phyloP scores from a whole-genome alignment of 2,329 filamentous ascomycete species.

The Pseudogymnoascus sp. region DNA sequence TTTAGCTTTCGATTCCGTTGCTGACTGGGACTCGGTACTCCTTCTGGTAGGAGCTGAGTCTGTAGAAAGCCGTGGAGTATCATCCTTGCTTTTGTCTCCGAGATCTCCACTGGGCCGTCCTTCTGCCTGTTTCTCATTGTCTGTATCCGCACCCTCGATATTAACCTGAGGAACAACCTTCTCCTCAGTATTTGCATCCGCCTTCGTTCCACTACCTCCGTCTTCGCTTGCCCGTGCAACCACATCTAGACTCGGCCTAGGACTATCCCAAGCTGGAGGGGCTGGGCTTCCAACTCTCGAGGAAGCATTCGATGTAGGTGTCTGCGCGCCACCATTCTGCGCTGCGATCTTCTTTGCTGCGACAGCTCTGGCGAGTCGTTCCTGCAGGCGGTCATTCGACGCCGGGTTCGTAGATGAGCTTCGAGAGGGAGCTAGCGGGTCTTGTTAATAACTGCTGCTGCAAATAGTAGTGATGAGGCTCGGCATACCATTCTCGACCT shows the following conservation, averaged over 20 bases:
- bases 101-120: not conserved
- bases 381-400: conserved; percentile 76
- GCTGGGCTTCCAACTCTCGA: conserved; percentile 47
- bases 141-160: not conserved
- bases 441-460: not conserved
- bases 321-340: conserved; percentile 35
- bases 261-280: conserved; percentile 34
- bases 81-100: not conserved
- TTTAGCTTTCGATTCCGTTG: not conserved
- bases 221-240: conserved; percentile 18
- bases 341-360: conserved; percentile 55
- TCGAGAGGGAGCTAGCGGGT: conserved; percentile 43
- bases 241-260: conserved; percentile 36
- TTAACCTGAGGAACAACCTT: not conserved
- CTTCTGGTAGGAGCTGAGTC: not conserved
- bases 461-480: conserved; percentile 3
- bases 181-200: conserved; percentile 13
- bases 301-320: conserved; percentile 35
- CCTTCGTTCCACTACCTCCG: conserved; percentile 9
- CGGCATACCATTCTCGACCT: conserved; percentile 29
- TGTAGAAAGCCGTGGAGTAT: not conserved
- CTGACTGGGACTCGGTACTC: not conserved
- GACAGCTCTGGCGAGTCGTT: conserved; percentile 79
- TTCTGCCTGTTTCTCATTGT: too few relatives aligned
- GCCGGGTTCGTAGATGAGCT: conserved; percentile 54